Evolutionary conservation across 2,329 filamentous ascomycete species (phyloP), one percentile per base, ranked within the genome.

Genomic region (Neopestalotiopsis sp.): DNA sequence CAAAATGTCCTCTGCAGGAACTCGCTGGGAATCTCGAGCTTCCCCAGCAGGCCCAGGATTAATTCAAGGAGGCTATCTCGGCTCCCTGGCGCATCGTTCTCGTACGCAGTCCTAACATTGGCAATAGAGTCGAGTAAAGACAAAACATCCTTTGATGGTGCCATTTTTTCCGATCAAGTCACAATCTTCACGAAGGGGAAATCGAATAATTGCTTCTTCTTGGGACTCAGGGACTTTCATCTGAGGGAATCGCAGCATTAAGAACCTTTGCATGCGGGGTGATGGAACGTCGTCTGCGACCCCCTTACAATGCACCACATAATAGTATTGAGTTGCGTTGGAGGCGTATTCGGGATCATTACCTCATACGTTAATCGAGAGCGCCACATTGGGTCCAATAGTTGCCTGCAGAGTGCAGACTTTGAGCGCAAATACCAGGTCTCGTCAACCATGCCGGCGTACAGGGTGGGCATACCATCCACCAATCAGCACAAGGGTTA

Each of bases 1-100:
- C 68, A 69, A 14, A 69, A 69, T 4, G 58, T 65, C 24, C 68
- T 66, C 49, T 69, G 68, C 13, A 69, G 45, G 28, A 69, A 69
- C 17, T 69, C 68, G 17, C 68, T 69, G 4, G 68, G 68, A 24
- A 69, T 69, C 24, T 69, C 68, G 24, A 69, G 68, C 12, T 49
- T 64, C 13, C 40, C 68, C 5, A 67, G 34, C 7, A 69, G 65
- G 13, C 59, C 40, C 24, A 56, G 52, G 14, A 38, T 28, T 17
- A 67, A 52, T 9, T 69, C 68, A n/a, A 69, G 56, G 20, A 69
- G 68, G 67, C 30, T 66, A 32, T 56, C 64, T n/a, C 60, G 60
- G 24, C 24, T 32, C 6, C 60, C 60, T 13, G 60, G 12, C 14
- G 24, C 38, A 34, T 42, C n/a, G 14, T 34, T 45, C 60, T 63